Evolutionary conservation across 805 yeast species (phyloP), one percentile per base, ranked within the genome.

Genomic region (Hemisphaericaspora nanyangensis): DNA sequence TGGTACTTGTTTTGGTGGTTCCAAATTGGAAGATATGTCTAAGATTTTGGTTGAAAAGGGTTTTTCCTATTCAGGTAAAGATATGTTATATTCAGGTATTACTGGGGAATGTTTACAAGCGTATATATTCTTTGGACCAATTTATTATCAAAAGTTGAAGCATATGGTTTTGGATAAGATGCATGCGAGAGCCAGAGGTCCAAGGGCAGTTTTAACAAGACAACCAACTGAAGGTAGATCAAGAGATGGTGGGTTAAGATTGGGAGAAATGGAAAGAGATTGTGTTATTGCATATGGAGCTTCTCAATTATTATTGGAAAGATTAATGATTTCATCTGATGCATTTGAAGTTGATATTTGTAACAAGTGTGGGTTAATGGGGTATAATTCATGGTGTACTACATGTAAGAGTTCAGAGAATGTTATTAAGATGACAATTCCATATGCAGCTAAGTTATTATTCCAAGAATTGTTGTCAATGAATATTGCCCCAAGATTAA

Each of bases 131-230:
- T 93, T 93, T 63, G 99, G 99, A 1, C 99, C 99, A 15, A 93
- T 93, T 50, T 93, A 93, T 64, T 93, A 93, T 63, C 99, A 93
- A 67, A 93, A 93, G 59, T 79, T 93, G 73, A 93, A 93, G 75
- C 99, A 93, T 65, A 93, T 93, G 99, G 99, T 93, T 34, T 64
- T 93, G 65, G 99, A 93, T 67, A 93, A 93, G 66, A 93, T 93
- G 99, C 99, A 93, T 58, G 99, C 99, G 1, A 85, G 99, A 74
- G 97, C 99, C 2, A 80, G 99, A 61, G 99, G 99, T 37, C 99
- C 99, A 40, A 80, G 98, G 52, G 99, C 99, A 0, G 98, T 93
- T 10, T 73, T 93, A 43, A 93, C 99, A 7, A 81, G 99, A 65
- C 99, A 93, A 66, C 99, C 98, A 13, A 91, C 98, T 0, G 99